A percentile compares a stretch with the other conserved stretches of the same genome.
phyloP scores from a whole-genome alignment of 1,284 basidiomycete genomes.

The Termitomyces sp. region DNA sequence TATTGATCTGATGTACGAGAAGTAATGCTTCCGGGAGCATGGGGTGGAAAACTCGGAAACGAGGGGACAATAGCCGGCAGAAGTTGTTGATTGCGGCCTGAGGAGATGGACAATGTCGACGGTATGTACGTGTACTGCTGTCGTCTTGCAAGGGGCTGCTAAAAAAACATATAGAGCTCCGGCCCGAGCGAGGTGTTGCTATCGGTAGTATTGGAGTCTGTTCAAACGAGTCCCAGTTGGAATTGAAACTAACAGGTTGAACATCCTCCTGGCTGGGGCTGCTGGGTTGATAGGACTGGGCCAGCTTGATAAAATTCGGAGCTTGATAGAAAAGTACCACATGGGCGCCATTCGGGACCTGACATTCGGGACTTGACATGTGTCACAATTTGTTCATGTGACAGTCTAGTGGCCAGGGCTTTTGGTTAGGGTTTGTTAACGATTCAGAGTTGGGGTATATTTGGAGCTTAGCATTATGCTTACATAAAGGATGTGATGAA shows the following conservation, averaged over 20 bases:
- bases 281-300: neutral
- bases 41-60: neutral
- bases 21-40: neutral
- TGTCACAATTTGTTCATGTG: too few relatives aligned
- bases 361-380: too few relatives aligned
- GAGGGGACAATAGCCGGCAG: neutral
- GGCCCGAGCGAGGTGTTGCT: neutral
- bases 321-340: too few relatives aligned
- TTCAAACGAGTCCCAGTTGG: neutral
- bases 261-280: neutral
- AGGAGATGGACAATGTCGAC: conserved; percentile 9
- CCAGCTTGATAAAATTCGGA: neutral
- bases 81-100: neutral
- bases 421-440: too few relatives aligned
- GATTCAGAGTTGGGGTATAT: too few relatives aligned
- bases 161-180: too few relatives aligned
- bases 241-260: neutral
- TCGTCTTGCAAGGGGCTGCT: neutral
- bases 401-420: too few relatives aligned
- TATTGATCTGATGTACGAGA: neutral
- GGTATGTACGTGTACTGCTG: conserved; percentile 10
- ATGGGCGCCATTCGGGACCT: neutral
- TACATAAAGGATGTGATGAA: too few relatives aligned
- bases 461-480: too few relatives aligned
- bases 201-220: neutral